A percentile compares a stretch with the other conserved stretches of the same genome.
These are phyloP conservation scores for Arabidopsis suecica DNA, from an alignment of 345 rosid species.

Conservation along the genomic window DNA sequence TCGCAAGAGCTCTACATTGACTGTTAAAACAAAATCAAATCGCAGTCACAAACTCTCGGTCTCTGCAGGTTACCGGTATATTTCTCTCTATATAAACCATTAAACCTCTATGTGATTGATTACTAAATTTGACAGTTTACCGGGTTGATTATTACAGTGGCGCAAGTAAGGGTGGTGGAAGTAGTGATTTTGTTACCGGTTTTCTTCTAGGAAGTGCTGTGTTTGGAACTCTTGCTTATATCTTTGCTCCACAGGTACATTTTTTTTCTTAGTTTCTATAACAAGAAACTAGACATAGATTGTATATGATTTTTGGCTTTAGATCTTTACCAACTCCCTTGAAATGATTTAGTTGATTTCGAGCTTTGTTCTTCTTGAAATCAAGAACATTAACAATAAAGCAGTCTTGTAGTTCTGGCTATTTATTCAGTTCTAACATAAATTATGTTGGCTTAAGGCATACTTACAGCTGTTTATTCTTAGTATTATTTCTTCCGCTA, in stretches of 20 bases:
- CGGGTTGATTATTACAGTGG: conserved; percentile 38
- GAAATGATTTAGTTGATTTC: neutral
- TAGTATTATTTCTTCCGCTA: neutral
- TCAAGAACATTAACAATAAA: neutral
- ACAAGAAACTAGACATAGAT: conserved; percentile 46
- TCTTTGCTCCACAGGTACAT: conserved; percentile 83
- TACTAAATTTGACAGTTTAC: neutral
- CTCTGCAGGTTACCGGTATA: conserved; percentile 61
- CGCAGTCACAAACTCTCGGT: conserved; percentile 47
- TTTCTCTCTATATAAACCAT: neutral
- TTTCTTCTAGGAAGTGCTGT: conserved; percentile 85
- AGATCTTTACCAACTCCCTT: neutral
- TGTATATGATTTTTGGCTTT: neutral
- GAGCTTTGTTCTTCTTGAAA: neutral
- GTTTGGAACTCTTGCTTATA: conserved; percentile 71
- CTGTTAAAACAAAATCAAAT: conserved; percentile 45
- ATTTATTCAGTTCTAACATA: neutral
- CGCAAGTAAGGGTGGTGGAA: conserved; percentile 52
- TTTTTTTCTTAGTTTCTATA: conserved; percentile 58
- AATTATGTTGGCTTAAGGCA: neutral
- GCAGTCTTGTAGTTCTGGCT: neutral
- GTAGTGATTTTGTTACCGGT: conserved; percentile 68
- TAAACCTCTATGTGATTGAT: neutral
- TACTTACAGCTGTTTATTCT: neutral
- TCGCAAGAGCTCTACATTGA: conserved; percentile 45